Evolutionary conservation across 768 basidiomycete species (phyloP), one percentile per base, ranked within the genome.

Genomic region (Cystobasidium tubakii): DNA sequence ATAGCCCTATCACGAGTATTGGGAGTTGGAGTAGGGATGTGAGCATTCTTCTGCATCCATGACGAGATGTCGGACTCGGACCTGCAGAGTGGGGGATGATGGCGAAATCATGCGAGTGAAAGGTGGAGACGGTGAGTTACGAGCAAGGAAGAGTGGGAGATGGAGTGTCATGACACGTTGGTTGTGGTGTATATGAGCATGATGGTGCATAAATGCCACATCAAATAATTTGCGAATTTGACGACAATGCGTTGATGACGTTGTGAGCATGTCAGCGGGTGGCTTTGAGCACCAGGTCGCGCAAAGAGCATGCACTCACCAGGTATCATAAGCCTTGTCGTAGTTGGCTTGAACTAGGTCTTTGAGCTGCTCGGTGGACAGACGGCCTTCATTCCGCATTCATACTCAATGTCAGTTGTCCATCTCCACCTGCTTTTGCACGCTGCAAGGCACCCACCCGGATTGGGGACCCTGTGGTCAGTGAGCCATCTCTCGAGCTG

Each of bases 401-500:
- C n/a, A n/a, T n/a, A 42, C n/a, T 7, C 13, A 57, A 2, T 33
- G 53, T 62, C 60, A 63, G 23, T 43, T 17, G 23, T 17, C 36
- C 6, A 27, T 29, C 39, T 19, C 17, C 12, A 9, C n/a, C 62
- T 64, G 15, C 31, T 57, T 7, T 39, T 15, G 27, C n/a, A 25
- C 21, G 15, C 23, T 27, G 43, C 43, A 17, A n/a, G n/a, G 9
- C 6, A 60, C 73, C 73, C 55, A 27, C 57, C 73, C 6, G 79
- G 79, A 34, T 75, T 76, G 23, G 79, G 79, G 15, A 79, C 77
- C 64, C 76, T 65, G 81, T 89, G 88, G 0, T 86, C 84, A 54
- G 86, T 83, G 69, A 92, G 86, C 88, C 89, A 91, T 36, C 84
- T 80, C 74, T 85, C 83, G 33, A 92, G 85, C 75, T 91, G 84